Evolutionary conservation across 768 basidiomycete species (phyloP).

Genomic region (Lactifluus hygrophoroides): DNA sequence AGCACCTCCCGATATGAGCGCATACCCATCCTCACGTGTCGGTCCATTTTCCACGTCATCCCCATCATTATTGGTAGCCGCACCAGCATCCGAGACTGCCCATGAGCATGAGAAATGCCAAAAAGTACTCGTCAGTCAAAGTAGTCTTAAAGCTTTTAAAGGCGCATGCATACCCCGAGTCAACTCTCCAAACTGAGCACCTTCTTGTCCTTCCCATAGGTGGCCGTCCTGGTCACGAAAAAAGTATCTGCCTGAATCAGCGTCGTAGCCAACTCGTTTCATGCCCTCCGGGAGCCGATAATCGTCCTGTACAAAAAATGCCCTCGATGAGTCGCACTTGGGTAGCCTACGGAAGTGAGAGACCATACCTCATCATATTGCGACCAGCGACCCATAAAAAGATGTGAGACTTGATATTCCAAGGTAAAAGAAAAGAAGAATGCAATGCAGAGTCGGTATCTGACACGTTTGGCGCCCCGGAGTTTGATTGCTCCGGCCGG

Average conservation of each 20-base stretch:
- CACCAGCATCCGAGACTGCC: slow-evolving; percentile 3
- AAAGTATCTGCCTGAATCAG: slow-evolving; percentile 57
- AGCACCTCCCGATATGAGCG: slow-evolving; percentile 7
- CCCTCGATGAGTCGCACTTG: neutral
- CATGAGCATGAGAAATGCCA: too few species aligned
- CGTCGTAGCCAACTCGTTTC: slow-evolving; percentile 67
- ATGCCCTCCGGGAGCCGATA: slow-evolving; percentile 45
- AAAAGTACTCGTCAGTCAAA: neutral
- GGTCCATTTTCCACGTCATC: slow-evolving; percentile 20
- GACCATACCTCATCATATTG: slow-evolving; percentile 31
- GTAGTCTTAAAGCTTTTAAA: neutral
- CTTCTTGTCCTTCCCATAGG: slow-evolving; percentile 49
- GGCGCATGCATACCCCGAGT: slow-evolving; percentile 29
- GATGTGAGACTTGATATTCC: neutral
- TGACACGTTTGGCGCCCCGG: too few species aligned
- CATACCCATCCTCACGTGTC: slow-evolving; percentile 7
- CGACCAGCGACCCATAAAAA: slow-evolving; percentile 31
- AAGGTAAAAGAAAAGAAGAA: neutral
- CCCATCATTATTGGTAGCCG: neutral
- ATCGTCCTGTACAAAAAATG: slow-evolving; percentile 32
- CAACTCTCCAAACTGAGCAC: slow-evolving; percentile 51
- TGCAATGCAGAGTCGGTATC: too few species aligned
- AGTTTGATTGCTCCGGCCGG: too few species aligned
- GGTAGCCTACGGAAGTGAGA: neutral
- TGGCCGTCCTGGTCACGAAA: slow-evolving; percentile 50